phyloP scores from a whole-genome alignment of 23 red algal genomes.

The Agarophyton chilense region DNA sequence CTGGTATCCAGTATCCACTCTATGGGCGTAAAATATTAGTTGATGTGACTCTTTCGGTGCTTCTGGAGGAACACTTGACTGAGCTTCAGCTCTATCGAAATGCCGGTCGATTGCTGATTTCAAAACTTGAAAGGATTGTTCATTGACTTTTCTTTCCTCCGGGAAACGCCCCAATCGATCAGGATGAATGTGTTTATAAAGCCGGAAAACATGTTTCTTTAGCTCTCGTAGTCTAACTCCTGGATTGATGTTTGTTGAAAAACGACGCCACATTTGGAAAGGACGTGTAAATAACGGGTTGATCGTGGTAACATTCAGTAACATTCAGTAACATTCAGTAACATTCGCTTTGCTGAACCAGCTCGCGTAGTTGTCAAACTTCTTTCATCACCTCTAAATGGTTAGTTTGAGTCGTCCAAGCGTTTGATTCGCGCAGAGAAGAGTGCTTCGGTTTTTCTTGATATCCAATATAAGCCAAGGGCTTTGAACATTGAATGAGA shows the following conservation, averaged over 20 bases:
- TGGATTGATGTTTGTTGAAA: neutral
- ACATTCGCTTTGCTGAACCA: too few relatives aligned
- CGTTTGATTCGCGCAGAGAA: too few relatives aligned
- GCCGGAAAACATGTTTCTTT: constrained; percentile 34
- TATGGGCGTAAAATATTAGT: constrained; percentile 47
- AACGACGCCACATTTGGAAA: constrained; percentile 12
- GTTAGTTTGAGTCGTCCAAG: too few relatives aligned
- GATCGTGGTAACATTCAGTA: too few relatives aligned
- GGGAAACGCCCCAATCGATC: constrained; percentile 53
- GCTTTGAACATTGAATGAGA: too few relatives aligned
- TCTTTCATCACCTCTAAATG: too few relatives aligned
- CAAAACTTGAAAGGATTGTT: constrained; percentile 50
- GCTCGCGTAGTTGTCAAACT: too few relatives aligned
- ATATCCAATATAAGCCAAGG: too few relatives aligned
- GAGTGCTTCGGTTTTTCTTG: too few relatives aligned
- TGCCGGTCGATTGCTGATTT: constrained; percentile 52
- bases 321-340: too few relatives aligned
- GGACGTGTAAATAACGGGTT: too few relatives aligned
- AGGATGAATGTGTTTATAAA: constrained; percentile 70
- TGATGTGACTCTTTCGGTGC: constrained; percentile 1
- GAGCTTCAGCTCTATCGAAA: constrained; percentile 23
- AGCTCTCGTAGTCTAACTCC: constrained; percentile 25
- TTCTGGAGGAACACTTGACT: neutral
- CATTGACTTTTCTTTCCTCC: constrained; percentile 29
- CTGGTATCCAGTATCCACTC: neutral